Evolutionary conservation across 2,329 filamentous ascomycete genomes (phyloP).

Genomic region (Aspergillus unguis): DNA sequence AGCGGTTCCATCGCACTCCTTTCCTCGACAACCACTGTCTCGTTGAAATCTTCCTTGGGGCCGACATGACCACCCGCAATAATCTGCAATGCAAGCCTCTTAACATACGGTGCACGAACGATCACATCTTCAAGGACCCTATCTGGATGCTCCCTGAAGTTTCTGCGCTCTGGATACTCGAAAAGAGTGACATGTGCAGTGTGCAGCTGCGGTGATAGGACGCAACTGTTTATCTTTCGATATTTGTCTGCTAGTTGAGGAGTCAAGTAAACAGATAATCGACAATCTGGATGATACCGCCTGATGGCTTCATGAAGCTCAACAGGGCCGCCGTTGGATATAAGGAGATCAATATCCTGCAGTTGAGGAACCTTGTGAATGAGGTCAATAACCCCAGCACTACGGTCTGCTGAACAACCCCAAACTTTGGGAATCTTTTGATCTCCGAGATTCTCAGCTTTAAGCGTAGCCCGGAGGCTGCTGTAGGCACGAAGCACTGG

Average conservation of each 20-base stretch:
- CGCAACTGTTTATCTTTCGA: neutral
- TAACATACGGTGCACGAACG: neutral
- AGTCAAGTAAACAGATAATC: neutral
- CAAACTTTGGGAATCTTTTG: neutral
- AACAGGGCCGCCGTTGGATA: neutral
- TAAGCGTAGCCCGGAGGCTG: neutral
- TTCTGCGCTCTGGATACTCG: neutral
- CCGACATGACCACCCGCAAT: neutral
- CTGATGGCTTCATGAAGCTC: neutral
- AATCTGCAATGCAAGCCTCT: neutral
- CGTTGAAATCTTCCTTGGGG: neutral
- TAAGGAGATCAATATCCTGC: neutral
- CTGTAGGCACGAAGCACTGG: neutral
- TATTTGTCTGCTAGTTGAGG: neutral
- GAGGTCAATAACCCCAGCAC: neutral
- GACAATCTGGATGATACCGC: neutral
- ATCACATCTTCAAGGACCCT: neutral
- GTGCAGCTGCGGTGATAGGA: neutral
- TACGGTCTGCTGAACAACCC: neutral
- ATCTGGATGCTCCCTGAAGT: neutral
- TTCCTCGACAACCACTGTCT: neutral
- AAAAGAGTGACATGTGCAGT: neutral
- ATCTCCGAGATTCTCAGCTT: neutral
- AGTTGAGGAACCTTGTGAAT: neutral
- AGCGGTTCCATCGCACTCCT: neutral